A percentile compares a stretch with the other conserved stretches of the same genome.
phyloP scores from a whole-genome alignment of 495 filamentous ascomycete genomes.

The Tuber aestivum region DNA sequence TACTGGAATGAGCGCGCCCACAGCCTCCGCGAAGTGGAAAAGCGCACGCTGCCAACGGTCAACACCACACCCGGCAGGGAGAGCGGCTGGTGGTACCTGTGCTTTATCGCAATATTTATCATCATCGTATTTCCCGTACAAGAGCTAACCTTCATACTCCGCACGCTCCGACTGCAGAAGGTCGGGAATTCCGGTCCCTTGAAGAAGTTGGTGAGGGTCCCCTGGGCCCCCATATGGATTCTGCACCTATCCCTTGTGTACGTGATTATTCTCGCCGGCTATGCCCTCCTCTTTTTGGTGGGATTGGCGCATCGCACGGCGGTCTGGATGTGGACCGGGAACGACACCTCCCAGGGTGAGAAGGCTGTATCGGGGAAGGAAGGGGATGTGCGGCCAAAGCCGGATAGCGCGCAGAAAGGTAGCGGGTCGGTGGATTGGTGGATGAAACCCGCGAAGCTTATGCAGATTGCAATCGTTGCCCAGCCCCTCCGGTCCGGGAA shows the following conservation, averaged over 20 bases:
- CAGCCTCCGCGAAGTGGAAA: background rate
- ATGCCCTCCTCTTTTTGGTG: background rate
- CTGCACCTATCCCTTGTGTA: background rate
- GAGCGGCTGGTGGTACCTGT: conserved; percentile 6
- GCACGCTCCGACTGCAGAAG: background rate
- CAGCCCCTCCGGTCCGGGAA: too few species aligned
- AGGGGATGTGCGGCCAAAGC: background rate
- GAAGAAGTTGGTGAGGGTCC: background rate
- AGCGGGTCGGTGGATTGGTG: too few species aligned
- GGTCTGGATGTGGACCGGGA: background rate
- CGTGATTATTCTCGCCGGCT: background rate
- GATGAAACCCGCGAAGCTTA: background rate
- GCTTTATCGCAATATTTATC: conserved; percentile 1
- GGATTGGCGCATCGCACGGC: background rate
- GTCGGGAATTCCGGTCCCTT: background rate
- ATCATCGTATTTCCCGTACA: conserved; percentile 1
- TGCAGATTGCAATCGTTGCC: too few species aligned
- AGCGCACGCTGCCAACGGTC: background rate
- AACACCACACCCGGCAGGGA: background rate
- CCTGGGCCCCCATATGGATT: background rate
- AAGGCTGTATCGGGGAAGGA: background rate
- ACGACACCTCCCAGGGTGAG: background rate
- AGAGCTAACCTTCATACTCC: conserved; percentile 4
- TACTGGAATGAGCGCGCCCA: background rate
- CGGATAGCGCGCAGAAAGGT: too few species aligned